Percentiles rank a stretch among this genome's conserved stretches.
Conservation (phyloP, 495 filamentous ascomycete species). For the Haplographium delicatum region DNA sequence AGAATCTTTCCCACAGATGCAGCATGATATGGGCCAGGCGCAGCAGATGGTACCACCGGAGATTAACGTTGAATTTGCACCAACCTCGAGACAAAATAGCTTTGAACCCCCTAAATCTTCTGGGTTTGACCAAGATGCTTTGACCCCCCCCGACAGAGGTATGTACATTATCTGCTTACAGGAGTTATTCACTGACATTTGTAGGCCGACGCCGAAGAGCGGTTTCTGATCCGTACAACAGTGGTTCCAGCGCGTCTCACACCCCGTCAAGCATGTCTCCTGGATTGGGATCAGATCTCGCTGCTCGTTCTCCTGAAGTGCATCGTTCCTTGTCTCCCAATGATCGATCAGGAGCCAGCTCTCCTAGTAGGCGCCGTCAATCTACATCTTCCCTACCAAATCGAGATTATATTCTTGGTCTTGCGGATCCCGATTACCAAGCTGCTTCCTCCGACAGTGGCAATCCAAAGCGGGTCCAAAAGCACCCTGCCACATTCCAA, state of each 20-base stretch:
- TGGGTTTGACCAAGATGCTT: slow-evolving; percentile 61
- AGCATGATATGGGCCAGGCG: slow-evolving; percentile 60
- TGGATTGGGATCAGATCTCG: slow-evolving; percentile 34
- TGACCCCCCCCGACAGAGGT: slow-evolving; percentile 86
- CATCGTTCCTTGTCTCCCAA: slow-evolving; percentile 67
- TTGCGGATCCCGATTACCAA: slow-evolving; percentile 83
- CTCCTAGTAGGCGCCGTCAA: slow-evolving; percentile 65
- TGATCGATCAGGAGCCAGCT: slow-evolving; percentile 52
- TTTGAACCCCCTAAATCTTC: slow-evolving; percentile 65
- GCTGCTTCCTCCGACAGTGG: slow-evolving; percentile 51
- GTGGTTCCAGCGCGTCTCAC: slow-evolving; percentile 33
- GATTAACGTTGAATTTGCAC: slow-evolving; percentile 91
- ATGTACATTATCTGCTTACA: slow-evolving; percentile 39
- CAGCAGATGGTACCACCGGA: slow-evolving; percentile 78
- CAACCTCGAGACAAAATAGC: slow-evolving; percentile 58
- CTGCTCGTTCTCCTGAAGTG: slow-evolving; percentile 40
- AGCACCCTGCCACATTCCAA: slow-evolving; percentile 91
- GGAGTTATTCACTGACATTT: slow-evolving; percentile 17
- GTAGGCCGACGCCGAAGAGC: slow-evolving; percentile 56
- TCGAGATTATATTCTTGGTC: slow-evolving; percentile 86
- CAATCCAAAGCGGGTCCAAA: slow-evolving; percentile 74
- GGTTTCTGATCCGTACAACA: slow-evolving; percentile 69
- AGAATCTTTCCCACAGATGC: slow-evolving; percentile 53
- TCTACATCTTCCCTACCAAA: slow-evolving; percentile 84
- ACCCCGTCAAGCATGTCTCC: slow-evolving; percentile 29